Evolutionary conservation across 768 basidiomycete genomes (phyloP), one percentile per base, ranked within the genome.

Genomic region (Clavaria fumosa): DNA sequence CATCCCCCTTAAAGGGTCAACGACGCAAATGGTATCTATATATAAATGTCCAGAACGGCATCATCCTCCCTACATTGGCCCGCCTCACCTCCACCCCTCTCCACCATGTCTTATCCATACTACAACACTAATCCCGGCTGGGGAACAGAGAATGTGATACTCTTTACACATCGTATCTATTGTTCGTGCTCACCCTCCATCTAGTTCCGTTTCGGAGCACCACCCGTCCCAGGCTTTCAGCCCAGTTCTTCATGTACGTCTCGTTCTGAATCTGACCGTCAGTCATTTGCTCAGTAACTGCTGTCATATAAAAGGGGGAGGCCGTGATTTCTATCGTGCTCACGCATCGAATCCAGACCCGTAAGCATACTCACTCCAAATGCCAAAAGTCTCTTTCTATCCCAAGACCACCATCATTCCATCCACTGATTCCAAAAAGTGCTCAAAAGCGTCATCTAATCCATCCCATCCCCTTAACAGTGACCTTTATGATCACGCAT

Each of bases 271-370:
- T 20, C 38, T 24, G 24, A 24, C 37, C 19, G 37, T 37, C 40
- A 40, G 41, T 18, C 22, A 28, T 21, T 31, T 22, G 28, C 22
- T 23, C 15, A n/a, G n/a, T n/a, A n/a, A 10, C 40, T 39, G 14
- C 28, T 23, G 20, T 2, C 17, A 20, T 48, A 37, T 51, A 35
- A 47, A 49, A 78, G 76, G 76, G 75, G 59, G 64, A 35, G 76
- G 75, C 11, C 50, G 56, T 45, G 75, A 80, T 48, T 78, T 62
- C 47, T 78, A 71, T 52, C 66, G 67, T 38, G 76, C 77, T 20
- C 73, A 77, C 51, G 72, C 73, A 23, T 46, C 55, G 34, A 66
- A 60, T 43, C 58, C 64, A 34, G 72, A 78, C 50, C 66, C 67
- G 75, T 78, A 53, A 63, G 73, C 45, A 47, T 43, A 41, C 39